A percentile compares a stretch with the other conserved stretches of the same genome.
Evolutionary conservation across 1,139 yeast species (phyloP).

Genomic region (Wickerhamomyces sp.): DNA sequence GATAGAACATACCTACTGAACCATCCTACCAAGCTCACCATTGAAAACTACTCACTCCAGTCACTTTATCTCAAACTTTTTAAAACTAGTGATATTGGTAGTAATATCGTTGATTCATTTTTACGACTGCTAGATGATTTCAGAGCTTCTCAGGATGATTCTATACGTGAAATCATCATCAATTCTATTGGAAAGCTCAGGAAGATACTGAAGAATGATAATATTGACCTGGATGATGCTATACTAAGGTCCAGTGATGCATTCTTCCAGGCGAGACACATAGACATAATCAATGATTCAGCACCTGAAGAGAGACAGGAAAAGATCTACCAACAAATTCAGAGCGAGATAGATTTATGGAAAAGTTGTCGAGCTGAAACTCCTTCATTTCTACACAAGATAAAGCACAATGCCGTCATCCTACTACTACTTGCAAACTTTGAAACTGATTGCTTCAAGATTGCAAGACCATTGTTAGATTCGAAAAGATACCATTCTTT

Average conservation of each 20-base stretch:
- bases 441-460: conserved; percentile 1
- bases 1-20: conserved; percentile 32
- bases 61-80: not conserved
- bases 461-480: conserved; percentile 10
- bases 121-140: not conserved
- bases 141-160: conserved; percentile 1
- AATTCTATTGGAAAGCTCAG: conserved; percentile 4
- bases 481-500: conserved; percentile 5
- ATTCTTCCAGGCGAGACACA: not conserved
- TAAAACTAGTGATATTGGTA: not conserved
- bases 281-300: conserved; percentile 1
- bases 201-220: conserved; percentile 2
- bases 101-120: not conserved
- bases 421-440: conserved; percentile 10
- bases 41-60: conserved; percentile 14
- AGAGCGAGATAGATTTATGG: conserved; percentile 15
- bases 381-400: not conserved
- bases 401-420: conserved; percentile 4
- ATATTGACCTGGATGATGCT: not conserved
- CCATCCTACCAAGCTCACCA: conserved; percentile 24
- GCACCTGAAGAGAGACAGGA: conserved; percentile 6
- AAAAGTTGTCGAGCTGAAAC: not conserved
- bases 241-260: not conserved
- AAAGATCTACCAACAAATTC: conserved; percentile 1
- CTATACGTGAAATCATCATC: not conserved